phyloP scores from a whole-genome alignment of 2,329 filamentous ascomycete genomes.

The Hypoxylon sp. region DNA sequence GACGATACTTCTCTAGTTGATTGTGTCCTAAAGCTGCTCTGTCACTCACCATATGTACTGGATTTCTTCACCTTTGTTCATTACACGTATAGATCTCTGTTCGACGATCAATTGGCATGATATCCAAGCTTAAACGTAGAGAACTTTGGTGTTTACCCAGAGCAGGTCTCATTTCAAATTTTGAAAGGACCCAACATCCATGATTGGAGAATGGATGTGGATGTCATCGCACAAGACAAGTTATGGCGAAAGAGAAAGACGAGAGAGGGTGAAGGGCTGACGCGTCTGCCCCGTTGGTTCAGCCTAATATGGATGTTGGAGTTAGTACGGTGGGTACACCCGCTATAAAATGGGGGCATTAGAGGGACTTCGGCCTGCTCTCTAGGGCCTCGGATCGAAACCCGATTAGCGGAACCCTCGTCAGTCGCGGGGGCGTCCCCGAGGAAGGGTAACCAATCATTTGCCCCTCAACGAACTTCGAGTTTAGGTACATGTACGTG shows the following conservation, averaged over 20 bases:
- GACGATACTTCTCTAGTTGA: too few species aligned
- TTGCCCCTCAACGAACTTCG: slow-evolving; percentile 1
- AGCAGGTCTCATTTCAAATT: too few species aligned
- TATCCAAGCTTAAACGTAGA: too few species aligned
- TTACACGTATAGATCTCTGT: too few species aligned
- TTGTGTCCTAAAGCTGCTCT: too few species aligned
- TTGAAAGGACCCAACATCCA: too few species aligned
- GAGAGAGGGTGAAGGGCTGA: not conserved
- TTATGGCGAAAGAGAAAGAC: not conserved
- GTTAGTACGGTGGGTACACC: slow-evolving; percentile 8
- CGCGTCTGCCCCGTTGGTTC: slow-evolving; percentile 23
- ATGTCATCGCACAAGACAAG: not conserved
- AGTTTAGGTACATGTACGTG: slow-evolving; percentile 3
- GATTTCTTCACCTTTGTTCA: too few species aligned
- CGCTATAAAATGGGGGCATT: slow-evolving; percentile 13
- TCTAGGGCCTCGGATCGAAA: slow-evolving; percentile 10
- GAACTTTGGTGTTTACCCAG: too few species aligned
- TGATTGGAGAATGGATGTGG: not conserved
- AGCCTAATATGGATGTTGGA: not conserved
- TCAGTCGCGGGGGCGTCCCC: not conserved
- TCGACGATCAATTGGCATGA: too few species aligned
- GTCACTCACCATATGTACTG: too few species aligned
- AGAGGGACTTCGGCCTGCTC: too few species aligned
- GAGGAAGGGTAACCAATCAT: slow-evolving; percentile 13
- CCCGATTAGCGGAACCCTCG: slow-evolving; percentile 16